A percentile compares a stretch with the other conserved stretches of the same genome.
These are phyloP conservation scores for Cyclotella cryptica DNA, from an alignment of 108 stramenopile genomes.

Conservation along the genomic window DNA sequence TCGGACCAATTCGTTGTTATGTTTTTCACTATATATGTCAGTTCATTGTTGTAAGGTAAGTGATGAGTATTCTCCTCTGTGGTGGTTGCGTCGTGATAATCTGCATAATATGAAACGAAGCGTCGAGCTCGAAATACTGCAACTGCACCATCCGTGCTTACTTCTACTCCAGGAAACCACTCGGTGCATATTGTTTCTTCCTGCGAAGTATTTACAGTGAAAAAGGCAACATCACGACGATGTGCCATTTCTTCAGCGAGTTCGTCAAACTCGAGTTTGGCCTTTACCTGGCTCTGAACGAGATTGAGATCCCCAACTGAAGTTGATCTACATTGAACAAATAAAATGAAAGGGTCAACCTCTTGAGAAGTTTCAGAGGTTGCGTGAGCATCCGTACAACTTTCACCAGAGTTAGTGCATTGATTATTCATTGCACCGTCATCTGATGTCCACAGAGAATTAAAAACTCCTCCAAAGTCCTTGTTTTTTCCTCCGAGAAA, in stretches of 20 bases:
- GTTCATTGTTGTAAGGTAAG: constrained; percentile 18
- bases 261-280: constrained; percentile 43
- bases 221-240: constrained; percentile 54
- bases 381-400: neutral
- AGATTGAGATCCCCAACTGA: neutral
- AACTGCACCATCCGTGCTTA: constrained; percentile 21
- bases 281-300: constrained; percentile 5
- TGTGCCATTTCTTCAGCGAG: constrained; percentile 49
- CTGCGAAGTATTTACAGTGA: constrained; percentile 22
- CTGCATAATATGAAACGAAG: constrained; percentile 22
- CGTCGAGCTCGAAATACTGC: constrained; percentile 24
- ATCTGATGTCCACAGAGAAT: constrained; percentile 11
- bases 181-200: constrained; percentile 23
- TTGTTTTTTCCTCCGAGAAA: constrained; percentile 34
- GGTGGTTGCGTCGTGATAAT: neutral
- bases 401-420: constrained; percentile 2
- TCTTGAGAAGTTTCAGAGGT: constrained; percentile 25
- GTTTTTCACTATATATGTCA: constrained; percentile 15
- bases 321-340: constrained; percentile 49
- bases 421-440: constrained; percentile 1
- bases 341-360: constrained; percentile 45
- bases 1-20: constrained; percentile 46
- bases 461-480: constrained; percentile 33
- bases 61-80: neutral
- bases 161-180: constrained; percentile 14